Evolutionary conservation across 2,329 filamentous ascomycete genomes (phyloP), one percentile per base, ranked within the genome.

Genomic region (Hypoxylon sp.): DNA sequence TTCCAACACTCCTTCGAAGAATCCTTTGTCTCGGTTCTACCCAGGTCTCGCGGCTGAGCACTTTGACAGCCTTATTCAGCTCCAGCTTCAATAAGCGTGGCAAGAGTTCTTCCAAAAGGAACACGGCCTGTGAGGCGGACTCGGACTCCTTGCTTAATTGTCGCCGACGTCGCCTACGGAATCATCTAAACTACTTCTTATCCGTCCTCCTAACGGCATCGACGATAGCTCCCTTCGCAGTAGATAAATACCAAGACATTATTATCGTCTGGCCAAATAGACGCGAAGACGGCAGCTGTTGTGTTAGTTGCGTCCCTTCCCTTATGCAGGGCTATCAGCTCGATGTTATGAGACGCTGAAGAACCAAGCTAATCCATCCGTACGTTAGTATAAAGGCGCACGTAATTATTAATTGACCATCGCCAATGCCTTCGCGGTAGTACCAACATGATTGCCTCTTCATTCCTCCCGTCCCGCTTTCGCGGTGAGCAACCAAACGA

Each of bases 381-480:
- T 39, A n/a, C 32, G 5, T 37, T 29, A 45, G 11, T 12, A 27
- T 21, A 58, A 45, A 56, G 14, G 25, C 29, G 43, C 29, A 21
- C 37, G 11, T 29, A 57, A 34, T 41, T 51, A 23, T 23, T 37
- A 43, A 12, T 32, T 19, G 27, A 30, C 56, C 7, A 48, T 51
- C 47, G 50, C 72, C 70, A 75, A 78, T 79, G 78, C 74, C 76
- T 78, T 74, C 74, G 73, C 74, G 75, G 76, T 75, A 77, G 72
- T 63, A 62, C 77, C 76, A 76, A 79, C 71, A 88, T 85, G 84
- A 84, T 85, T 72, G 81, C 84, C 66, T 80, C 85, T 48, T 83
- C 81, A 68, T 80, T 90, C 65, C 81, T 90, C 16, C 88, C 88
- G 63, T 82, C 82, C 75, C 86, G 87, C 73, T 89, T 90, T 73